Conservation (phyloP, 1,284 basidiomycete genomes). For the Hemileia vastatrix region DNA sequence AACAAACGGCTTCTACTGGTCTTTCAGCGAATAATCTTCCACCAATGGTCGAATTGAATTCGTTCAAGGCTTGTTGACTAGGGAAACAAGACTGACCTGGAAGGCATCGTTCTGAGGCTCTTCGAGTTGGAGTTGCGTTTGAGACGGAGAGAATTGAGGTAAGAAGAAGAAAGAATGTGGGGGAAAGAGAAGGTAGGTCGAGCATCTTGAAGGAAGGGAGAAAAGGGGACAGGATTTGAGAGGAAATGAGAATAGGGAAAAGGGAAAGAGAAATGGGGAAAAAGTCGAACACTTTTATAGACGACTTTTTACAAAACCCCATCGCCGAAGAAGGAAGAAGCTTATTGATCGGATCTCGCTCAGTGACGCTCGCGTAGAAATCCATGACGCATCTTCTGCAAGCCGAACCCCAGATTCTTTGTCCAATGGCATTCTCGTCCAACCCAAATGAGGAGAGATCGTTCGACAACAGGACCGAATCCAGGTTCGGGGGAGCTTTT, state of each 20-base stretch:
- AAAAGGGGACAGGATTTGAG: too few species aligned
- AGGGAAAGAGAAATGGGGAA: neutral
- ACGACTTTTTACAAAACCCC: neutral
- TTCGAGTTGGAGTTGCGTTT: neutral
- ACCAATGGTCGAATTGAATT: neutral
- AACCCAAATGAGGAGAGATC: too few species aligned
- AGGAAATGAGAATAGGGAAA: too few species aligned
- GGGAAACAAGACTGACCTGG: neutral
- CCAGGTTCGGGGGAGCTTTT: too few species aligned
- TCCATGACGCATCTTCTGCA: too few species aligned
- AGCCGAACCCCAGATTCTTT: too few species aligned
- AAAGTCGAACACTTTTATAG: neutral
- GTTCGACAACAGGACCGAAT: too few species aligned
- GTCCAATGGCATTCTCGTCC: too few species aligned
- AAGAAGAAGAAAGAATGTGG: neutral
- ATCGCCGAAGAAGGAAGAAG: neutral
- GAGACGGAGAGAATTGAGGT: neutral
- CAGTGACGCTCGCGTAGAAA: too few species aligned
- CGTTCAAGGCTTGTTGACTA: neutral
- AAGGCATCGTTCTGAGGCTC: neutral
- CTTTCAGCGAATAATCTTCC: neutral
- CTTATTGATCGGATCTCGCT: too few species aligned
- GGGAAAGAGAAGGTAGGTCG: too few species aligned
- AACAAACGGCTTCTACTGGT: neutral
- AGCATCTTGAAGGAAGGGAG: too few species aligned